Conservation (phyloP, 768 basidiomycete species). For the Pulveroboletus sp. region DNA sequence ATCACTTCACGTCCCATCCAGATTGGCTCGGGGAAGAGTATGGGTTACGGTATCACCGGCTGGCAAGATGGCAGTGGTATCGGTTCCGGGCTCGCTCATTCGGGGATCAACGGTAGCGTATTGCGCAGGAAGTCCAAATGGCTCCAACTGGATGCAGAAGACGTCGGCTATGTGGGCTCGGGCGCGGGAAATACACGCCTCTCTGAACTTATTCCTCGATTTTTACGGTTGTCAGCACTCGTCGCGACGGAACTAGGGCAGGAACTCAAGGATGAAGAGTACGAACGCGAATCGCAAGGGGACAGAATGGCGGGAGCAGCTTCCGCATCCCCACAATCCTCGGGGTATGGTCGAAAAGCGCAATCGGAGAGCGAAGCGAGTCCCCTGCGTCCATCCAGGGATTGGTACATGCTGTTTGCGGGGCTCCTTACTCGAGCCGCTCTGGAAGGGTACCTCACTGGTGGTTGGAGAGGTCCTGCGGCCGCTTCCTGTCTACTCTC, state of each 20-base stretch:
- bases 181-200: constrained; percentile 61
- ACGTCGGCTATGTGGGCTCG: constrained; percentile 23
- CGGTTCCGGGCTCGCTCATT: constrained; percentile 61
- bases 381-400: constrained; percentile 64
- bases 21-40: constrained; percentile 18
- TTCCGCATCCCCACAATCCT: constrained; percentile 10
- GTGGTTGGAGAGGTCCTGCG: constrained; percentile 71
- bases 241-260: constrained; percentile 73
- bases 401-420: constrained; percentile 79
- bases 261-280: constrained; percentile 57
- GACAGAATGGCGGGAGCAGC: constrained; percentile 20
- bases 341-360: constrained; percentile 16
- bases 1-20: constrained; percentile 19
- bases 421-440: constrained; percentile 79
- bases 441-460: constrained; percentile 78
- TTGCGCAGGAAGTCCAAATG: constrained; percentile 47
- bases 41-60: constrained; percentile 53
- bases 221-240: constrained; percentile 72
- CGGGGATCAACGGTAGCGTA: constrained; percentile 51
- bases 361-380: constrained; percentile 37
- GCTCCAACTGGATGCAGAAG: constrained; percentile 19
- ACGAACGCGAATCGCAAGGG: constrained; percentile 32
- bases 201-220: constrained; percentile 62
- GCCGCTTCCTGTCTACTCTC: constrained; percentile 69
- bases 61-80: constrained; percentile 75